Base-by-base conservation (phyloP, 2,329 filamentous ascomycete species). In the Penicillium griseofulvum region DNA sequence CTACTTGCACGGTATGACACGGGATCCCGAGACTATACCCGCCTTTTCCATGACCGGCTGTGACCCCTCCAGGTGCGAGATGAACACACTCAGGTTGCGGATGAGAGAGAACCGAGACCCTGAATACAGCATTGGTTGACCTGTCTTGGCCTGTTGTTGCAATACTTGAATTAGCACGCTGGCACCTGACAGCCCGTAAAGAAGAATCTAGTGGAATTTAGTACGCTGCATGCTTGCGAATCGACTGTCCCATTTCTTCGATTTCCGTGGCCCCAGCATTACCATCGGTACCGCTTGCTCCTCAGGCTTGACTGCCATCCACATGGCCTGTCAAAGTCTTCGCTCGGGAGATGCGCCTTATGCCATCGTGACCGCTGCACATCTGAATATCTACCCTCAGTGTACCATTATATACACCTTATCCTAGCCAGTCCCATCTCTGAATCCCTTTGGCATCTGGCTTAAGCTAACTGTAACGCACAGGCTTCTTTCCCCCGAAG, bases 241-340 rank as follows among this genome's bases (percentile, higher is more conserved):
- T 49, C 68, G 71, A 5, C 68, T 75, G 26, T 71, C 69, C 3
- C 66, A 64, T 33, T 65, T 62, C 38, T 72, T 63, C 33, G 65
- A 71, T 48, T 53, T 71, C 12, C 53, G 54, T 2, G 69, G 69
- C 1, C 65, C 68, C 4, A 66, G 59, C 39, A 51, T 69, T 17
- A 68, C 63, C 2, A 44, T 70, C 16, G 63, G 69, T 49, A 69
- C 68, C 0, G 69, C 64, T 1, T 68, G 68, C 52, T 66, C 65
- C 7, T 55, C 64, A 4, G 58, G 57, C 8, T 45, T 68, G n/a
- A 49, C 56, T 7, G 68, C 67, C 8, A 45, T 71, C 3, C 65
- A 71, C 60, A 31, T 55, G 26, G 69, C 68, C 3, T 65, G 63
- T 17, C 65, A 68, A 33, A 65, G 57, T 55, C 44, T 72, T 9